A percentile compares a stretch with the other conserved stretches of the same genome.
Conservation (phyloP, 768 basidiomycete species). For the Russula dissimulans region DNA sequence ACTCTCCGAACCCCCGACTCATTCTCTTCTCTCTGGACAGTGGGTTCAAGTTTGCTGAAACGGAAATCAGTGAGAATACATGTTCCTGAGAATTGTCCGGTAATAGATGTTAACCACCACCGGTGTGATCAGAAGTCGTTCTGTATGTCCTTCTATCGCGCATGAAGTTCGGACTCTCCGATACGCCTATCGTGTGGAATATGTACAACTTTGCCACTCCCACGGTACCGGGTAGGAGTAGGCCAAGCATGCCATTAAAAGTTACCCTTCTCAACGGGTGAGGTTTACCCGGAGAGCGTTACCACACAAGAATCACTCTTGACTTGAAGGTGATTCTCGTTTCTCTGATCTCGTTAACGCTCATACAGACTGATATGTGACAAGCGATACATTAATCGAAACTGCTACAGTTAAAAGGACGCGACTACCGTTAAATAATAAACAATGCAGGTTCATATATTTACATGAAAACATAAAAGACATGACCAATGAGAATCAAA, state of each 20-base stretch:
- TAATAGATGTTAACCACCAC: neutral
- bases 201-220: constrained; percentile 25
- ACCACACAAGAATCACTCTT: neutral
- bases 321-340: neutral
- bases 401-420: too few relatives aligned
- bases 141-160: constrained; percentile 23
- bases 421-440: too few relatives aligned
- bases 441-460: too few relatives aligned
- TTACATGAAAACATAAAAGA: too few relatives aligned
- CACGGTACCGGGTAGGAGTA: constrained; percentile 19
- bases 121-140: constrained; percentile 22
- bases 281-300: neutral
- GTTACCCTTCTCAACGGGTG: constrained; percentile 13
- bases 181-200: constrained; percentile 26
- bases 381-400: neutral
- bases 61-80: constrained; percentile 17
- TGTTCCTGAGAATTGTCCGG: neutral
- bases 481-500: too few relatives aligned
- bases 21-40: neutral
- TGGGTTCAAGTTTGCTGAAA: constrained; percentile 19
- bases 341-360: neutral
- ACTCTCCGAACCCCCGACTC: neutral
- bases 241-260: constrained; percentile 23
- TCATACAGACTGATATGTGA: neutral
- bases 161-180: constrained; percentile 23